phyloP scores from a whole-genome alignment of 2,329 filamentous ascomycete species.

The Beauveria medogensis region DNA sequence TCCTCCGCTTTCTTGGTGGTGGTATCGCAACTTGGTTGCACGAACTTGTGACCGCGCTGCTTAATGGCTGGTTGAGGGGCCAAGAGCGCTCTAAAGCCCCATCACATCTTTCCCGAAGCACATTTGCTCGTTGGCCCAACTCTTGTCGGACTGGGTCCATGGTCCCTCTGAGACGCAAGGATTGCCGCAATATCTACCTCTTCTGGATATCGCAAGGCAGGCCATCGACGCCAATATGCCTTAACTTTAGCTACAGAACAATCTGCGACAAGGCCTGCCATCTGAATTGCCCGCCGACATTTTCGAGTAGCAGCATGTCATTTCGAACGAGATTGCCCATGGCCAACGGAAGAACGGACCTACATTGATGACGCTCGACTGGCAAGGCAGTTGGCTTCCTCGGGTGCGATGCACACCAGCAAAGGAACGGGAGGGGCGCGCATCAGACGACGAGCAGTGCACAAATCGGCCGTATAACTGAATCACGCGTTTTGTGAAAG shows the following conservation, averaged over 20 bases:
- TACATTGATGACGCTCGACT: neutral
- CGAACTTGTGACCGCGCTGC: neutral
- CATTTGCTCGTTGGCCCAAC: neutral
- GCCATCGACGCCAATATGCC: neutral
- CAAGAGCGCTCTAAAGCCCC: neutral
- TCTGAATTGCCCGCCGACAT: neutral
- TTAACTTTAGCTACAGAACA: too few relatives aligned
- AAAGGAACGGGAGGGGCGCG: neutral
- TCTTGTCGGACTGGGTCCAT: neutral
- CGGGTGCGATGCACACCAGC: neutral
- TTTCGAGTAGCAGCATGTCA: neutral
- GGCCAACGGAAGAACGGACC: neutral
- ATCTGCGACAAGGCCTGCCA: neutral
- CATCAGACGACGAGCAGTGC: neutral
- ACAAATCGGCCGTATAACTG: conserved; percentile 10
- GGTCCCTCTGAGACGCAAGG: neutral
- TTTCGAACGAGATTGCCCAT: neutral
- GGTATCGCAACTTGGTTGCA: neutral
- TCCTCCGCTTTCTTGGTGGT: neutral
- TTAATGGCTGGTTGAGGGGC: neutral
- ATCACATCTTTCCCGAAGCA: neutral
- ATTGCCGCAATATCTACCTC: neutral
- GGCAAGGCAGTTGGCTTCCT: neutral
- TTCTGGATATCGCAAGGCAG: neutral
- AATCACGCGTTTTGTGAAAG: neutral